Conservation (phyloP, 495 filamentous ascomycete species). For the Penicillium cosmopolitanum region DNA sequence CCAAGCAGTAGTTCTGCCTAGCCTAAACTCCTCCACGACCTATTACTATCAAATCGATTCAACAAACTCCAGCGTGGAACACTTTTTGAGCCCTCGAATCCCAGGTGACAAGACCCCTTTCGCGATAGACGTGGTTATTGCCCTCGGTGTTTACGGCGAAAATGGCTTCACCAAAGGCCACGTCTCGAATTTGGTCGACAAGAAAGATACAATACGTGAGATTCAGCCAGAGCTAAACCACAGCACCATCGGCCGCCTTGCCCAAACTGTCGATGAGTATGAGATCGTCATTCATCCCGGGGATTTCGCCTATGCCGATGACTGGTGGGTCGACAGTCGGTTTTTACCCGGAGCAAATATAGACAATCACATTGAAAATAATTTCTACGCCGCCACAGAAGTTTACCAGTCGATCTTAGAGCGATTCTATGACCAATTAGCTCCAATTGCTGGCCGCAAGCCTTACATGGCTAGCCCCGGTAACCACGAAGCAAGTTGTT, state of each 20-base stretch:
- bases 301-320: slow-evolving; percentile 18
- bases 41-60: slow-evolving; percentile 6
- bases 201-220: slow-evolving; percentile 53
- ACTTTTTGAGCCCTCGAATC: slow-evolving; percentile 1
- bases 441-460: slow-evolving; percentile 3
- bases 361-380: neutral
- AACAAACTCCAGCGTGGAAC: neutral
- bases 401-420: slow-evolving; percentile 16
- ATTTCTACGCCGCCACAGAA: slow-evolving; percentile 6
- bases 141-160: neutral
- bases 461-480: slow-evolving; percentile 20
- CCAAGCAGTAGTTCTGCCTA: neutral
- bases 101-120: slow-evolving; percentile 5
- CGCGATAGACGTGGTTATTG: neutral
- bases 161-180: neutral
- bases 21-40: slow-evolving; percentile 2
- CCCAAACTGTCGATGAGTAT: slow-evolving; percentile 56
- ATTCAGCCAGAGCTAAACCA: slow-evolving; percentile 63
- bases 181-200: slow-evolving; percentile 18
- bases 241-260: slow-evolving; percentile 62
- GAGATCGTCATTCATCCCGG: slow-evolving; percentile 58
- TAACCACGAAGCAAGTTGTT: slow-evolving; percentile 17
- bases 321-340: slow-evolving; percentile 7
- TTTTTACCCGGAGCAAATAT: neutral
- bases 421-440: slow-evolving; percentile 13